Evolutionary conservation across 2,329 filamentous ascomycete species (phyloP).

Genomic region (Cadophora luteo-olivacea): DNA sequence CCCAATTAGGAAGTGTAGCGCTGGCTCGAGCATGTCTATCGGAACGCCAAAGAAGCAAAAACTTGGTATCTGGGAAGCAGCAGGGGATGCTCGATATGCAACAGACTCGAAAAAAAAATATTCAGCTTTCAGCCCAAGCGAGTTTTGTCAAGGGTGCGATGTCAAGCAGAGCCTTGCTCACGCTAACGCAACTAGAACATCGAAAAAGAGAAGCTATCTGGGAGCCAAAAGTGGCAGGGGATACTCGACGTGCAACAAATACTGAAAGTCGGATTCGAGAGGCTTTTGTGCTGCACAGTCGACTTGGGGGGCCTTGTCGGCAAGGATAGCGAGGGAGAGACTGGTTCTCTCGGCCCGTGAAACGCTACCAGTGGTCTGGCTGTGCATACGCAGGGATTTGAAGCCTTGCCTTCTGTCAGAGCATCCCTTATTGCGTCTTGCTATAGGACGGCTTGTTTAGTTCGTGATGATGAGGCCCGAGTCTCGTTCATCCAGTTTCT

Average conservation of each 20-base stretch:
- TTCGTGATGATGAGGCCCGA: background rate
- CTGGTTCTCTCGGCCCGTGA: constrained; percentile 8
- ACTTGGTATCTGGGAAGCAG: constrained; percentile 11
- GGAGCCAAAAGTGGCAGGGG: constrained; percentile 19
- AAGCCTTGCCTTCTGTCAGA: constrained; percentile 13
- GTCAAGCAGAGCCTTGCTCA: constrained; percentile 18
- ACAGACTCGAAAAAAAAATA: constrained; percentile 11
- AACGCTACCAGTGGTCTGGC: constrained; percentile 19
- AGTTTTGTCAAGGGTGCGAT: background rate
- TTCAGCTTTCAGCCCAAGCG: constrained; percentile 14
- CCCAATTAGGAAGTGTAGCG: constrained; percentile 11
- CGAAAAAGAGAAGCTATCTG: background rate
- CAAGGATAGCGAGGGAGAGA: constrained; percentile 20
- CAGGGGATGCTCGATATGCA: constrained; percentile 22
- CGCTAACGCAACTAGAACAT: background rate
- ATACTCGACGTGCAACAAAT: constrained; percentile 25
- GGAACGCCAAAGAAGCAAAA: constrained; percentile 23
- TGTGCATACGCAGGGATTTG: constrained; percentile 19
- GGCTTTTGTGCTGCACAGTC: constrained; percentile 23
- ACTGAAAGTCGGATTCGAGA: constrained; percentile 1
- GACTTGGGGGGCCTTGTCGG: constrained; percentile 23
- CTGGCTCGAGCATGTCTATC: constrained; percentile 16
- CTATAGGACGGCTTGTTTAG: background rate
- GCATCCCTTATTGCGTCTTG: constrained; percentile 2
- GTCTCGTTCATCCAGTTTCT: constrained; percentile 8